Conservation (phyloP, 257 asterid genomes). For the Capsicum pubescens region DNA sequence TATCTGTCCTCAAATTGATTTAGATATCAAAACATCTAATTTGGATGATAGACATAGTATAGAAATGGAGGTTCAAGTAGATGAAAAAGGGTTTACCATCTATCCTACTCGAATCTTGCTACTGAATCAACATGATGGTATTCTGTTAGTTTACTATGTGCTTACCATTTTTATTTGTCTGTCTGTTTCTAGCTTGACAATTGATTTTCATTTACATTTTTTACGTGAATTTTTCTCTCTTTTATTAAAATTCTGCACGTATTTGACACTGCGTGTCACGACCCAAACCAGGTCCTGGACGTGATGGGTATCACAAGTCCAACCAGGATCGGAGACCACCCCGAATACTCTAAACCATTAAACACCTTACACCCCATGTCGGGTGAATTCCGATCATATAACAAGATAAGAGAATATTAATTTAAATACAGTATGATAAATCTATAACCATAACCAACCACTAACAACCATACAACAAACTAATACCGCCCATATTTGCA, state of each 20-base stretch:
- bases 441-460: no score
- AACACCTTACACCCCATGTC: no score
- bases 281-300: no score
- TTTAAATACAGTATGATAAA: no score
- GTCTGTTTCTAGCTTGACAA: neutral
- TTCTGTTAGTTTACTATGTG: neutral
- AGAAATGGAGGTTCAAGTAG: conserved; percentile 89
- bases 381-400: no score
- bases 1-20: conserved; percentile 67
- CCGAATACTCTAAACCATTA: no score
- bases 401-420: no score
- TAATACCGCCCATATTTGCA: no score
- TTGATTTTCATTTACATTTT: neutral
- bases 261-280: neutral
- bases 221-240: neutral
- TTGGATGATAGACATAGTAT: conserved; percentile 44
- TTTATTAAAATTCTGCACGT: neutral
- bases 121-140: neutral
- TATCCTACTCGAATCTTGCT: neutral
- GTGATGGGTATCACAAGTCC: neutral
- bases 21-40: conserved; percentile 43
- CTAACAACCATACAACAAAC: no score
- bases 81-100: conserved; percentile 61
- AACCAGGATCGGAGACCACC: no score
- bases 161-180: neutral